Conservation (phyloP, 345 rosid species). For the Bruguiera sexangula region DNA sequence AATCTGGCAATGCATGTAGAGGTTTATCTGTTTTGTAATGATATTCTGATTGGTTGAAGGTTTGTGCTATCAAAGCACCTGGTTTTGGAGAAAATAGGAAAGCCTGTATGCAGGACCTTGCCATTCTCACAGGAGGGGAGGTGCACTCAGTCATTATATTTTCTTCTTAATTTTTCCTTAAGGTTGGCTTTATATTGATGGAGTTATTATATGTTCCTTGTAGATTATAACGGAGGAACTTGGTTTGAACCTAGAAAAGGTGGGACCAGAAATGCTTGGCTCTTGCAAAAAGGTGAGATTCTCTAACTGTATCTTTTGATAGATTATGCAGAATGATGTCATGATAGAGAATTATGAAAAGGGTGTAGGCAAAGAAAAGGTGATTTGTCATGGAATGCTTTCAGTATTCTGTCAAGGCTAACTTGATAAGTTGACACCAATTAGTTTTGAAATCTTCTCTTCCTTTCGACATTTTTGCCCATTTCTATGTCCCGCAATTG, state of each 20-base stretch:
- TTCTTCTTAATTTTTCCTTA: background rate
- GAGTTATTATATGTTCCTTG: conserved; percentile 4
- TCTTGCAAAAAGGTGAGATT: conserved; percentile 73
- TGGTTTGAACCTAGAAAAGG: conserved; percentile 88
- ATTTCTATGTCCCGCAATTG: background rate
- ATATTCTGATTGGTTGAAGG: conserved; percentile 31
- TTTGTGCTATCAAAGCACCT: conserved; percentile 95
- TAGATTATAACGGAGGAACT: conserved; percentile 92
- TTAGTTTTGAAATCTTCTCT: background rate
- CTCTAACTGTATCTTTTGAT: too few relatives aligned
- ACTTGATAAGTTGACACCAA: background rate
- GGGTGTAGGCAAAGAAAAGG: too few relatives aligned
- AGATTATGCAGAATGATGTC: too few relatives aligned
- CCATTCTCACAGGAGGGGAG: conserved; percentile 84
- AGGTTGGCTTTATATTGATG: too few relatives aligned
- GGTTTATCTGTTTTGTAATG: background rate
- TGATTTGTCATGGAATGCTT: too few relatives aligned
- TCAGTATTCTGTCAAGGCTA: background rate
- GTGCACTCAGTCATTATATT: conserved; percentile 19
- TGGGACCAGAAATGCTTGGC: conserved; percentile 78
- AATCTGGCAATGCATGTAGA: background rate
- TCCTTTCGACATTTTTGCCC: background rate
- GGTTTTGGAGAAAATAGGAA: conserved; percentile 97
- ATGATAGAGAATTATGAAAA: too few relatives aligned
- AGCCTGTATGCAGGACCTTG: conserved; percentile 77